Evolutionary conservation across 257 asterid genomes (phyloP).

Genomic region (Nicotiana benthamiana): DNA sequence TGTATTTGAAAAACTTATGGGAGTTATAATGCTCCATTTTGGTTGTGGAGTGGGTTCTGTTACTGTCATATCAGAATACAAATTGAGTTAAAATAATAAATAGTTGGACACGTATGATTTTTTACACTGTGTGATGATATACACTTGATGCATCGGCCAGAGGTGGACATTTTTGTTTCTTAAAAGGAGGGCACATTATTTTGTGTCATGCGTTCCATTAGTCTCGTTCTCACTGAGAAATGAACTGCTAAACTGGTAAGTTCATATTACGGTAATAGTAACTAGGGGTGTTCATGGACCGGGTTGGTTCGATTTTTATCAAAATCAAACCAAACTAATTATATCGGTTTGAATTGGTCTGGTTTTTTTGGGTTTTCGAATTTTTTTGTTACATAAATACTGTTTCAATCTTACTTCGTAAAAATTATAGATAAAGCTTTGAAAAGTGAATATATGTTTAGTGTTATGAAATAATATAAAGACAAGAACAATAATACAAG

Average conservation of each 20-base stretch:
- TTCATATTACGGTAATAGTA: no score
- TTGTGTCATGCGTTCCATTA: neutral
- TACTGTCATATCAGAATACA: neutral
- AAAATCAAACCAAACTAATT: no score
- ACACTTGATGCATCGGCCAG: neutral
- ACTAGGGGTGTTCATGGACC: no score
- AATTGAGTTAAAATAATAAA: neutral
- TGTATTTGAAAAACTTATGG: neutral
- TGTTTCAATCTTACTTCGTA: no score
- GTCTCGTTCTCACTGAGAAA: neutral
- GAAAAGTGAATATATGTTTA: no score
- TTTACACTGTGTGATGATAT: neutral
- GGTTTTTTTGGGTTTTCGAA: no score
- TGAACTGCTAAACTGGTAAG: neutral
- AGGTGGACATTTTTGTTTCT: neutral
- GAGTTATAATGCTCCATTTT: neutral
- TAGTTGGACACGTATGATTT: conserved; percentile 5
- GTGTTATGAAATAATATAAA: no score
- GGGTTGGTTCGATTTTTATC: no score
- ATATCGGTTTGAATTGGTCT: no score
- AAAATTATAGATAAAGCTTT: no score
- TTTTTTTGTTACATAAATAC: no score
- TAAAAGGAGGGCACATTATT: neutral
- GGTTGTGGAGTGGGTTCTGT: neutral
- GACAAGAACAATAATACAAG: no score